Evolutionary conservation across 352 stramenopile genomes (phyloP).

Genomic region (Phytophthora capsici): DNA sequence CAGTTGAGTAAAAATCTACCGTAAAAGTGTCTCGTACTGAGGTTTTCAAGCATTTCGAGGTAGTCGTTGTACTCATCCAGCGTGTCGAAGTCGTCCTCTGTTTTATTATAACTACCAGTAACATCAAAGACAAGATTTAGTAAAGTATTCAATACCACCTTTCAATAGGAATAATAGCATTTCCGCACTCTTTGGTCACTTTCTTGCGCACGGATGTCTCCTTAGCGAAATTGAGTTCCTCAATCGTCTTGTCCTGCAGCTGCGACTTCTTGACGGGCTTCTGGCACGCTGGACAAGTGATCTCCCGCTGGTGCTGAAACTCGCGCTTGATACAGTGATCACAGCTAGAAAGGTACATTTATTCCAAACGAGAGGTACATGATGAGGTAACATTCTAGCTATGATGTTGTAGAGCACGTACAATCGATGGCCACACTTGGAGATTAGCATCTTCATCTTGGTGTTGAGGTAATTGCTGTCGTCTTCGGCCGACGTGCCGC

Average conservation of each 20-base stretch:
- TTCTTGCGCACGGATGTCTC: conserved; percentile 89
- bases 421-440: conserved; percentile 90
- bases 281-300: conserved; percentile 78
- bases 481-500: conserved; percentile 84
- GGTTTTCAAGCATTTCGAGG: conserved; percentile 83
- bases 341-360: conserved; percentile 47
- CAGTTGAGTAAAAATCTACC: neutral
- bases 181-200: conserved; percentile 79
- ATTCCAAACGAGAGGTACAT: conserved; percentile 11
- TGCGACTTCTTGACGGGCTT: conserved; percentile 91
- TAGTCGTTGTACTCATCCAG: conserved; percentile 90
- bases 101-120: conserved; percentile 83
- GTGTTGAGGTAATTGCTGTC: conserved; percentile 92
- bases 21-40: conserved; percentile 49
- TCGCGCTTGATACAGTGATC: conserved; percentile 89
- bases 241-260: conserved; percentile 89
- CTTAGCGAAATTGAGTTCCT: conserved; percentile 89
- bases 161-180: conserved; percentile 12
- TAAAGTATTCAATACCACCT: neutral
- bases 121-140: neutral
- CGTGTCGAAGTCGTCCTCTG: conserved; percentile 88
- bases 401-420: conserved; percentile 41
- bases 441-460: conserved; percentile 94
- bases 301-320: conserved; percentile 89
- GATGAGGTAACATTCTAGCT: conserved; percentile 2